A percentile compares a stretch with the other conserved stretches of the same genome.
These are phyloP conservation scores for Nicotiana tabacum DNA, from an alignment of 257 asterid species.

Conservation along the genomic window DNA sequence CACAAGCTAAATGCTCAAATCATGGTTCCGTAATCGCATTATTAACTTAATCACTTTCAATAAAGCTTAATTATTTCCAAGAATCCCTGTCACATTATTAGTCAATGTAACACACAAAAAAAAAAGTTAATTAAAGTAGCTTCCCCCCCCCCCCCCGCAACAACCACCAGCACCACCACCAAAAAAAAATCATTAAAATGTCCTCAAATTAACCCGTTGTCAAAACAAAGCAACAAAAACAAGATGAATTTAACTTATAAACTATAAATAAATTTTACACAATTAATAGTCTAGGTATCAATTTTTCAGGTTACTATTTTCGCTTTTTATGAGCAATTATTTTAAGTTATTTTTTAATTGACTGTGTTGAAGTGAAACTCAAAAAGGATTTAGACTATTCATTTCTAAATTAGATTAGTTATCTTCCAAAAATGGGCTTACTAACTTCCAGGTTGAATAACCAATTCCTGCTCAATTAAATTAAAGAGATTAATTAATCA, in stretches of 20 bases:
- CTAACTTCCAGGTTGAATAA: background rate
- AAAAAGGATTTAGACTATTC: background rate
- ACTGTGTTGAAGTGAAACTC: background rate
- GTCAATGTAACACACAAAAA: constrained; percentile 6
- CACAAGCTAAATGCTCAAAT: constrained; percentile 28
- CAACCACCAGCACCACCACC: too few relatives aligned
- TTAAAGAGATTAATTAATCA: background rate
- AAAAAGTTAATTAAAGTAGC: background rate
- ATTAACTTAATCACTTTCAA: background rate
- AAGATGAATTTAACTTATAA: background rate
- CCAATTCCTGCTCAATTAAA: background rate
- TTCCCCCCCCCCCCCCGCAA: background rate
- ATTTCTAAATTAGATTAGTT: background rate
- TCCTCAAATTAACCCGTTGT: background rate
- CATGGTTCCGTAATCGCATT: constrained; percentile 22
- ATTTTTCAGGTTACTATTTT: too few relatives aligned
- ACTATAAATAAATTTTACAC: too few relatives aligned
- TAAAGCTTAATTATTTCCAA: background rate
- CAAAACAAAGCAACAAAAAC: background rate
- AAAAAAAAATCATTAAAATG: background rate
- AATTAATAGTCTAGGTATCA: too few relatives aligned
- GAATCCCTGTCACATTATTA: background rate
- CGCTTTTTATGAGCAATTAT: background rate
- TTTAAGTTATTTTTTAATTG: background rate
- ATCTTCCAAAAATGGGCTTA: background rate